These are phyloP conservation scores for Fonsecaea erecta DNA, from an alignment of 2,329 filamentous ascomycete genomes.

Conservation along the genomic window DNA sequence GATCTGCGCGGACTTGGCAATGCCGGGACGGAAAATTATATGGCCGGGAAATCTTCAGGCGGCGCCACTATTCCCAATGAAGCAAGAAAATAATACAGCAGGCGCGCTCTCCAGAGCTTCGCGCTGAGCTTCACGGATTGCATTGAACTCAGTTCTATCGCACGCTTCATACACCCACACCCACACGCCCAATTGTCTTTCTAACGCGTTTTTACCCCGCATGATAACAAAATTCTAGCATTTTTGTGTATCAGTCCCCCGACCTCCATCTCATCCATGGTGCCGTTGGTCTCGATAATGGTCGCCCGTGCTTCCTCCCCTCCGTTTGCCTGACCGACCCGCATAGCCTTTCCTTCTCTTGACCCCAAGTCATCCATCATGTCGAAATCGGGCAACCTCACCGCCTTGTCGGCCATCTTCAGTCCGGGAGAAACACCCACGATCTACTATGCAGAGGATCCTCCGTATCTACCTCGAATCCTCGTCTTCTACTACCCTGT, in stretches of 20 bases:
- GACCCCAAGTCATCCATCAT: slow-evolving; percentile 21
- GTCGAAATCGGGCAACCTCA: slow-evolving; percentile 39
- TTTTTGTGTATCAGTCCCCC: slow-evolving; percentile 2
- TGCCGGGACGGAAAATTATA: slow-evolving; percentile 10
- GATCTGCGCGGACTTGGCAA: background rate
- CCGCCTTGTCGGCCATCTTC: slow-evolving; percentile 36
- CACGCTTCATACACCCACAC: background rate
- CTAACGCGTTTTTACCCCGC: background rate
- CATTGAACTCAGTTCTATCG: background rate
- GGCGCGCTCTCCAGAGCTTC: slow-evolving; percentile 3
- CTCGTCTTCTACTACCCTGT: slow-evolving; percentile 92
- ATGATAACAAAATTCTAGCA: background rate
- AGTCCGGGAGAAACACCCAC: slow-evolving; percentile 46
- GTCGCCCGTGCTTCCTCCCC: background rate
- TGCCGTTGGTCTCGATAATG: slow-evolving; percentile 4
- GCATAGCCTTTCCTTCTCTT: slow-evolving; percentile 4
- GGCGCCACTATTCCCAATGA: background rate
- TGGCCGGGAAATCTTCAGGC: background rate
- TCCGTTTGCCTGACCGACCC: slow-evolving; percentile 10
- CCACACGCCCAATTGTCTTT: background rate
- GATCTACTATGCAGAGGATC: slow-evolving; percentile 88
- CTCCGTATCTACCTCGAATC: slow-evolving; percentile 75
- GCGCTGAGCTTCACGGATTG: background rate
- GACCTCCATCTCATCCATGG: background rate
- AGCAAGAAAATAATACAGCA: slow-evolving; percentile 11